These are phyloP conservation scores for Cyberlindnera maritima DNA, from an alignment of 805 yeast genomes.

Conservation along the genomic window DNA sequence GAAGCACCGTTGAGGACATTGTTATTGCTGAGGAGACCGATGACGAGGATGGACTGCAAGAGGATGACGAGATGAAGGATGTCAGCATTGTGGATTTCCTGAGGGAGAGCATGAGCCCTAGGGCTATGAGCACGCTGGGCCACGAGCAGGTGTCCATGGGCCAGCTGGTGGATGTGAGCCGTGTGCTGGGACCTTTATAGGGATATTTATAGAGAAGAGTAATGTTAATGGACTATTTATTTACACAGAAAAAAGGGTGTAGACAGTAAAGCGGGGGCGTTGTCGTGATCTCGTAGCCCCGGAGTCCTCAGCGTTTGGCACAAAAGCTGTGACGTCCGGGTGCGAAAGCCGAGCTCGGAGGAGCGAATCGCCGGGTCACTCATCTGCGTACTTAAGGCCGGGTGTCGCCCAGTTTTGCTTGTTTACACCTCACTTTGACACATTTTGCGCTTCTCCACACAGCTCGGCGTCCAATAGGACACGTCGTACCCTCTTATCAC, in stretches of 20 bases:
- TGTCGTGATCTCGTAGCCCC: background rate
- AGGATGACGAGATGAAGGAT: constrained; percentile 1
- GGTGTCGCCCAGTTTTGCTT: background rate
- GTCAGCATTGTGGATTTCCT: constrained; percentile 22
- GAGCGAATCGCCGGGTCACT: background rate
- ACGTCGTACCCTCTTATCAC: no score
- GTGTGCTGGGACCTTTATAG: background rate
- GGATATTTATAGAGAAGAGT: no score
- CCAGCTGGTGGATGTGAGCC: constrained; percentile 7
- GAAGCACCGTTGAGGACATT: background rate
- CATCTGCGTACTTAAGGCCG: background rate
- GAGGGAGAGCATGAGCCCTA: constrained; percentile 19
- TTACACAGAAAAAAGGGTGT: no score
- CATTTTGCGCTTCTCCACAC: background rate
- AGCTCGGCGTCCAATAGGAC: no score
- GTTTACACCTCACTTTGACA: background rate
- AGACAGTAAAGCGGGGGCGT: no score
- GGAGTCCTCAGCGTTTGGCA: background rate
- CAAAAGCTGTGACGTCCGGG: no score
- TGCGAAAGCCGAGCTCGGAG: constrained; percentile 4
- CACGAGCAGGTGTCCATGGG: constrained; percentile 10
- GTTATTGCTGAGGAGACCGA: background rate
- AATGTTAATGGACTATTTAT: background rate
- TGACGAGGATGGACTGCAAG: constrained; percentile 5
- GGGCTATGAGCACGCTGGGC: constrained; percentile 12